phyloP scores from a whole-genome alignment of 768 basidiomycete genomes.

The Thelephora aurantiotincta region DNA sequence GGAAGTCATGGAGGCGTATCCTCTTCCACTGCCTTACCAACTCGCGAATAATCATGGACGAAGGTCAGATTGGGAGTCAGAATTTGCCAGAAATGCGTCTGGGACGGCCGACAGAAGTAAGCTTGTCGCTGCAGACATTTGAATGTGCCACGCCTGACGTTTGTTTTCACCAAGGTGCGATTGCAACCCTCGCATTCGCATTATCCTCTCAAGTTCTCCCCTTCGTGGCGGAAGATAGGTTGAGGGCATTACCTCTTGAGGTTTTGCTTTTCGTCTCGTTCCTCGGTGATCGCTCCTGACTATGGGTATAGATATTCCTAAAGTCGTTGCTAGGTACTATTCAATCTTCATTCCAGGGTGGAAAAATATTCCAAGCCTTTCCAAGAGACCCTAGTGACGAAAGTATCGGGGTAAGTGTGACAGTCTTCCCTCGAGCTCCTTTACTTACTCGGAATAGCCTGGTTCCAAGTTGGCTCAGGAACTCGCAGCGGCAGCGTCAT shows the following conservation, averaged over 20 bases:
- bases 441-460: too few species aligned
- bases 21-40: conserved; percentile 12
- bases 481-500: conserved; percentile 12
- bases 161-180: conserved; percentile 1
- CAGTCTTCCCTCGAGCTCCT: too few species aligned
- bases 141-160: background rate
- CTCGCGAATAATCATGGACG: too few species aligned
- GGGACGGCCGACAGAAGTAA: conserved; percentile 20
- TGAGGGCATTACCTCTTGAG: conserved; percentile 47
- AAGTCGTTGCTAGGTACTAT: conserved; percentile 30
- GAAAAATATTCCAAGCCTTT: conserved; percentile 31
- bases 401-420: too few species aligned
- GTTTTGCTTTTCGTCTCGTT: conserved; percentile 19
- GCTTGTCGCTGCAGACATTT: background rate
- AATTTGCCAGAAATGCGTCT: conserved; percentile 44
- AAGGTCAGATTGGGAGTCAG: conserved; percentile 42
- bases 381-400: too few species aligned
- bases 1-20: conserved; percentile 55
- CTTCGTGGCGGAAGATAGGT: conserved; percentile 35
- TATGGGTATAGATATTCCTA: conserved; percentile 5
- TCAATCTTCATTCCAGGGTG: conserved; percentile 38
- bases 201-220: conserved; percentile 48
- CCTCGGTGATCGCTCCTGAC: conserved; percentile 5
- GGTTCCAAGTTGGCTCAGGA: background rate
- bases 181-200: conserved; percentile 20